phyloP scores from a whole-genome alignment of 2,329 filamentous ascomycete genomes.

The Fonsecaea multimorphosa region DNA sequence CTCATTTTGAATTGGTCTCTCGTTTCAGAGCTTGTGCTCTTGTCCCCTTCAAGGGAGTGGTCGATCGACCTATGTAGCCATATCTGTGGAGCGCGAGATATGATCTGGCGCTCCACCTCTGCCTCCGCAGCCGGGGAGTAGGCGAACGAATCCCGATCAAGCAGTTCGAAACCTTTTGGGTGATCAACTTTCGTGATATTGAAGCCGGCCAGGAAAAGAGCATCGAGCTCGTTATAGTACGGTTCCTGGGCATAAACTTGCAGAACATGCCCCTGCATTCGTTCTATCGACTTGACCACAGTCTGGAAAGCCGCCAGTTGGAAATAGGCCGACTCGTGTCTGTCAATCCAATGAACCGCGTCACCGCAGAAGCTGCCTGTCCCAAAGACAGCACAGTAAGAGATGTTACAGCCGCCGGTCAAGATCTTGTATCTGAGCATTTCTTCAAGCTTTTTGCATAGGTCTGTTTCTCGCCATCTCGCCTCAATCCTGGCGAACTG shows the following conservation, averaged over 20 bases:
- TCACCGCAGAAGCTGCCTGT: constrained; percentile 34
- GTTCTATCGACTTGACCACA: constrained; percentile 19
- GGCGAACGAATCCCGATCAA: constrained; percentile 60
- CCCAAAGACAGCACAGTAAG: constrained; percentile 31
- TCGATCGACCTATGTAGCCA: constrained; percentile 30
- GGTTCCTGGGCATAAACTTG: constrained; percentile 60
- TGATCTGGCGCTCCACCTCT: constrained; percentile 28
- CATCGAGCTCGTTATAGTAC: constrained; percentile 56
- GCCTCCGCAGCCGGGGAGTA: constrained; percentile 65
- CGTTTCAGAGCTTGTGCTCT: background rate
- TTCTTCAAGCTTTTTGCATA: constrained; percentile 16
- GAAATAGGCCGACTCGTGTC: constrained; percentile 30
- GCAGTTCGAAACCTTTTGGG: constrained; percentile 59
- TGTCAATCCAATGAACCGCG: constrained; percentile 28
- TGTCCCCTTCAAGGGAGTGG: background rate
- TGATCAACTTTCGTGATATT: constrained; percentile 50
- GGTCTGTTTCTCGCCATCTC: constrained; percentile 19
- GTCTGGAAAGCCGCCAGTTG: constrained; percentile 34
- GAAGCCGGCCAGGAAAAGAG: constrained; percentile 45
- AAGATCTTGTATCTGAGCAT: constrained; percentile 2
- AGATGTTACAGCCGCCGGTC: constrained; percentile 7
- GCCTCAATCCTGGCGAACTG: constrained; percentile 19
- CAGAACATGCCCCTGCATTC: constrained; percentile 13
- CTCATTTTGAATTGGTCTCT: constrained; percentile 2
- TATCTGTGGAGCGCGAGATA: constrained; percentile 20